Base-by-base conservation (phyloP, 129 eudicot species). In the carrot (Daucus carota) region DNA sequence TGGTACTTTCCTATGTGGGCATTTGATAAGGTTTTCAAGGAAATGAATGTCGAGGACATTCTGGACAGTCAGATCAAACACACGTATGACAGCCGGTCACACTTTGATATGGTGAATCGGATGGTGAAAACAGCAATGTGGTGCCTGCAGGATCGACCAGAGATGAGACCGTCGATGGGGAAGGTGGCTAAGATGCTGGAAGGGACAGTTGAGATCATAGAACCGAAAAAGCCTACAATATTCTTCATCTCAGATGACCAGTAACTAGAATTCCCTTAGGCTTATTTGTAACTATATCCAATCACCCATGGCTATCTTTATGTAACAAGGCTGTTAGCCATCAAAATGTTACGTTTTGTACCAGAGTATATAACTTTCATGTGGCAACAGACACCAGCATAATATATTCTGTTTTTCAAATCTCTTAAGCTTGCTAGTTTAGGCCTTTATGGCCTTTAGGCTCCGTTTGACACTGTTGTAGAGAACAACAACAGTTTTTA, bases 41-140 rank as follows among this genome's bases (percentile, higher is more conserved):
- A 90, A 80, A 90, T 85, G 92, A 93, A 83, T 40, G 82, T 90
- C 6, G 97, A 93, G 52, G 96, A 93, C 47, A 82, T 93, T 34
- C 80, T 93, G 87, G 98, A 93, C 48, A 54, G 75, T 8, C 87
- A 74, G 63, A 90, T 93, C 28, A 90, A 86, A 79, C 76, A 84
- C 5, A 70, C 79, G 0, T 93, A 90, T 12, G 98, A 93, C 70
- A 79, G 85, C 66, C 84, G 87, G 3, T 71, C 71, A 28, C 97
- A 93, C 28, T 87, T 87, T 63, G 90, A 84, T 22, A 83, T 90
- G 88, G 84, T 93, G 36, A 82, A 87, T 24, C 83, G 96, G 72
- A 90, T 93, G 98, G 92, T 93, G 62, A 93, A 90, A 79, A 93
- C 98, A 6, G 98, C 98, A 17, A 90, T 93, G 85, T 93, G 98